Evolutionary conservation across 805 yeast genomes (phyloP), one percentile per base, ranked within the genome.

Genomic region (Debaryomyces castellii): DNA sequence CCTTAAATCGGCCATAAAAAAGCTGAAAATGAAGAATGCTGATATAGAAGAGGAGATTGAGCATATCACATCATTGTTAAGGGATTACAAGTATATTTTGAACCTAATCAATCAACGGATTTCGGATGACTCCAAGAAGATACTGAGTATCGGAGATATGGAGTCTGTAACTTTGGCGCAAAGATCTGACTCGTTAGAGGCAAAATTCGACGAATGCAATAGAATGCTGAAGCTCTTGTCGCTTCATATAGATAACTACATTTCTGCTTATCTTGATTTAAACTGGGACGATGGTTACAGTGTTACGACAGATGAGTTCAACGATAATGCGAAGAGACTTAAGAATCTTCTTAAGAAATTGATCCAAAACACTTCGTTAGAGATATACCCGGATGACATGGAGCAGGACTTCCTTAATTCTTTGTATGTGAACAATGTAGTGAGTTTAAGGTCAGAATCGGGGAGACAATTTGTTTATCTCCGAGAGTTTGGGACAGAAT

Each of bases 91-190:
- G 12, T 17, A 12, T 8, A 36, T 30, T 7, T 25, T 41, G 22
- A 33, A 39, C 20, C 11, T 38, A 9, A 21, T 50, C 11, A 33
- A 40, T 12, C 34, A 40, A 9, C 40, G 36, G 27, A 39, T 45
- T 17, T 40, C 44, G 2, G 38, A 18, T 1, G 14, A 44, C 16
- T 17, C 33, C 5, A 14, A 27, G 9, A 51, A 40, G 20, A 34
- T 41, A 4, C 27, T 34, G 9, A 51, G 50, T 30, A 30, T 30
- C 9, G 34, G 20, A 30, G 12, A 14, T 30, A 11, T 30, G 34
- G 20, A 30, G 20, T n/a, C 34, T 16, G 34, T 30, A 10, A 30
- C 34, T 3, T 16, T 30, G 10, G 20, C 14, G 16, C 34, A 30
- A 16, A 14, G 20, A 17, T 14, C 9, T 3, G 34, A 30, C 6